Base-by-base conservation (phyloP, 2,329 filamentous ascomycete species). In the Fusarium solani-melongenae region DNA sequence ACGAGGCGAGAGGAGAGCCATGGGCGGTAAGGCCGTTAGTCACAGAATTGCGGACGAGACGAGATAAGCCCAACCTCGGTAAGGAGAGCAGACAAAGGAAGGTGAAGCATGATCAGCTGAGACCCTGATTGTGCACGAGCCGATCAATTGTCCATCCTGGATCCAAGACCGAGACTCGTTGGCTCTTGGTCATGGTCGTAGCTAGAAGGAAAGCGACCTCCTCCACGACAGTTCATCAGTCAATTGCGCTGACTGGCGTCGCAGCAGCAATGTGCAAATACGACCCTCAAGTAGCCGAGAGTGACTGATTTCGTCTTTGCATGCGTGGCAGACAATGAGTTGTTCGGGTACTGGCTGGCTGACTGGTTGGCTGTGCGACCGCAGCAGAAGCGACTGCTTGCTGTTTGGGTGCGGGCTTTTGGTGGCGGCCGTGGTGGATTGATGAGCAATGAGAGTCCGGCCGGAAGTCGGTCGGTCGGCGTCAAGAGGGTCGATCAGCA, bases 271-370 rank as follows among this genome's bases (percentile, higher is more conserved):
- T 66, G 36, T 24, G 51, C 39, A 27, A 61, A 74, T 66, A 44
- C 33, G 46, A 69, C 58, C 34, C 63, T 70, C 41, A 39, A 39
- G 39, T 36, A 55, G 20, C 44, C 49, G 44, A 60, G 51, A 58
- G 55, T 58, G 55, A 29, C 55, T 39, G 34, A 51, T 31, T 36
- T 56, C 20, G n/a, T 33, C 20, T 55, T 67, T 39, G 51, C 66
- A 70, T 70, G 74, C 66, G 68, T 77, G 75, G 71, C 73, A 73
- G 70, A 68, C 41, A 73, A 69, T 78, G 74, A 77, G 66, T 76
- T 71, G 74, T 71, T 69, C 64, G 41, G 56, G 59, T 31, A 65
- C 49, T 53, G 27, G 46, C 46, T 46, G 46, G 22, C 41, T 51
- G 27, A 27, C 46, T 46, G 46, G 22, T 22, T 51, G 46, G 27